Evolutionary conservation across 2,329 filamentous ascomycete genomes (phyloP), one percentile per base, ranked within the genome.

Genomic region (Diaporthe australafricana): DNA sequence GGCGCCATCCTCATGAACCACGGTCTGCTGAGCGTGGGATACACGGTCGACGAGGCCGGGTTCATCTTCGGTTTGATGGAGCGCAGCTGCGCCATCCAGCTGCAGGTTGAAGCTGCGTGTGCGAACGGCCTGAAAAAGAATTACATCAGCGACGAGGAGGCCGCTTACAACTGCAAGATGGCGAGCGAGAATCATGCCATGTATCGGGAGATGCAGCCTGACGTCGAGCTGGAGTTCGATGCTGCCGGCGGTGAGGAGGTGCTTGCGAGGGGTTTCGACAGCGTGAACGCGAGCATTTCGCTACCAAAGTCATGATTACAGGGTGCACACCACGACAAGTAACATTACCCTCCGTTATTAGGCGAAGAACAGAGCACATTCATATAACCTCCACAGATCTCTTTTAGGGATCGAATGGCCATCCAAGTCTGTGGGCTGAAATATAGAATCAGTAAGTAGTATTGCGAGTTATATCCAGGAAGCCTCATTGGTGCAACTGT

Each of bases 1-100:
- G 91, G 86, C 1, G 85, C 89, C 74, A 90, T 94, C 57, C 82
- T 94, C 65, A 84, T 91, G 75, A 94, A 94, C 78, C 92, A 94
- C 80, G 93, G 93, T 0, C 82, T 95, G 45, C 80, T 94, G 65
- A 93, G 91, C 0, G 92, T 93, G 0, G 93, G 93, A 5, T 77
- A 80, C 8, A 94, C 92, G 0, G 92, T 94, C 2, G 92, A 94
- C 77, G 92, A 94, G 80, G 92, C 92, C 1, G 90, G 90, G 0
- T 94, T 91, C 79, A 80, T 94, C 66, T 92, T 93, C 78, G 90
- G 89, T 0, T 81, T 92, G 55, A 85, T 94, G 79, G 92, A 94
- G 80, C 86, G 91, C 62, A 90, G 88, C 57, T 94, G 92, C 78
- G 86, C 89, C 70, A 87, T 93, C 40, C 92, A 94, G 82, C 82